Percentiles rank a stretch among this genome's conserved stretches.
These are phyloP conservation scores for Zygnema cylindricum DNA, from an alignment of 139 green algal species.

Conservation along the genomic window DNA sequence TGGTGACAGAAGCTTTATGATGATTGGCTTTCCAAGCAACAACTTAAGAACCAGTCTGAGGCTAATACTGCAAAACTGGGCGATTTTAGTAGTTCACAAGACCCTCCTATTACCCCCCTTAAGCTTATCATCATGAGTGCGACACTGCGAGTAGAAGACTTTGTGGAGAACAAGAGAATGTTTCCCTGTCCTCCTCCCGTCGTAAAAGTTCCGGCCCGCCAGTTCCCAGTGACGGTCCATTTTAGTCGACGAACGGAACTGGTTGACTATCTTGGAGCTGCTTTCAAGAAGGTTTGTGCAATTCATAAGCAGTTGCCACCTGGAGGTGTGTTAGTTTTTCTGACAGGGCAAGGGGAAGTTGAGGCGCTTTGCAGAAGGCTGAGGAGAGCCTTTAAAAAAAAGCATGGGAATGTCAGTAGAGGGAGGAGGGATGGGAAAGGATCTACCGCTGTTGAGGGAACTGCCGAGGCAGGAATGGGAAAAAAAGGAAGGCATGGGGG, in stretches of 20 bases:
- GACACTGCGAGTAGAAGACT: constrained; percentile 96
- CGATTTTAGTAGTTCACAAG: too few species aligned
- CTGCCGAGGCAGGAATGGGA: too few species aligned
- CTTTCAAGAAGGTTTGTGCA: constrained; percentile 95
- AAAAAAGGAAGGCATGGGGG: too few species aligned
- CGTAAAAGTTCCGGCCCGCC: constrained; percentile 87
- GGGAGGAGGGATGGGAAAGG: too few species aligned
- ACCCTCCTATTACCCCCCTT: too few species aligned
- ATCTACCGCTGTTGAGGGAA: too few species aligned
- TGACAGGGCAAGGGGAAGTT: constrained; percentile 79
- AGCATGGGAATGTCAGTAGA: too few species aligned
- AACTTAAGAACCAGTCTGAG: too few species aligned
- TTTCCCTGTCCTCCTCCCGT: constrained; percentile 90
- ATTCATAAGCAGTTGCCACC: constrained; percentile 88
- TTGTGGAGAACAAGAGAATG: constrained; percentile 95
- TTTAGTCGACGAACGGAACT: constrained; percentile 83
- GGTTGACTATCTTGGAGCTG: constrained; percentile 94
- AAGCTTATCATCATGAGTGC: constrained; percentile 91
- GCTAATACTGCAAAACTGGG: too few species aligned
- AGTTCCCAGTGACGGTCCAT: constrained; percentile 83
- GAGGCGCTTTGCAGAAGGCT: constrained; percentile 43
- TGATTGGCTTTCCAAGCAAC: too few species aligned
- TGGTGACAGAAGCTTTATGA: too few species aligned
- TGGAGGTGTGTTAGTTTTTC: constrained; percentile 88
- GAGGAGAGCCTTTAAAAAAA: too few species aligned